These are phyloP conservation scores for Scytalidium lignicola DNA, from an alignment of 2,329 filamentous ascomycete genomes.

Conservation along the genomic window DNA sequence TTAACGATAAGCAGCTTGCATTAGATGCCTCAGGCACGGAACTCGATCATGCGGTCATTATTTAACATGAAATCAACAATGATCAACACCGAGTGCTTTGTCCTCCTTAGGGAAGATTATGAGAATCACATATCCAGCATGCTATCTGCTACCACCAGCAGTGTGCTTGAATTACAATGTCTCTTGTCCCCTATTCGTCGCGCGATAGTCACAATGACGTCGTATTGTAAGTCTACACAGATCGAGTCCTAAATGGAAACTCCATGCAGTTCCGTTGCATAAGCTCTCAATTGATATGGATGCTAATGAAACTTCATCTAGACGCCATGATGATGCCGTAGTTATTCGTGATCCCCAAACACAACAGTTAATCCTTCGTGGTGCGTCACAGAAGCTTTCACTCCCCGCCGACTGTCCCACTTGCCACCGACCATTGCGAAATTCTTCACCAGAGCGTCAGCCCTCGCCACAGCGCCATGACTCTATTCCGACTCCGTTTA, in stretches of 20 bases:
- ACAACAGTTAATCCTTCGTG: constrained; percentile 77
- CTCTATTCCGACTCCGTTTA: constrained; percentile 52
- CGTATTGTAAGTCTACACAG: constrained; percentile 59
- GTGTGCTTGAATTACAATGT: constrained; percentile 38
- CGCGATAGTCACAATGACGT: constrained; percentile 68
- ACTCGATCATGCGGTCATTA: background rate
- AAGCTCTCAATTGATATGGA: background rate
- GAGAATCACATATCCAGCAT: constrained; percentile 1
- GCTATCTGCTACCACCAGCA: background rate
- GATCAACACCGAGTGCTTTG: background rate
- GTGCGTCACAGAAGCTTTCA: constrained; percentile 44
- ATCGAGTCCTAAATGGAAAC: too few relatives aligned
- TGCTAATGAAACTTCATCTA: constrained; percentile 33
- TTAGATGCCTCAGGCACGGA: background rate
- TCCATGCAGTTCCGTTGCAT: too few relatives aligned
- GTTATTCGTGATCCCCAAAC: constrained; percentile 87
- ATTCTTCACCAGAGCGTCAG: constrained; percentile 44
- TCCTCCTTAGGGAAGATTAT: background rate
- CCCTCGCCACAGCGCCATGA: constrained; percentile 37
- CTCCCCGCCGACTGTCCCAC: constrained; percentile 67
- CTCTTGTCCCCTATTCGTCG: constrained; percentile 70
- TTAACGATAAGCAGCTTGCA: background rate
- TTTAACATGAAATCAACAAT: background rate
- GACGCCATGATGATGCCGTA: constrained; percentile 86
- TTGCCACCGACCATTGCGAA: constrained; percentile 33